These are phyloP conservation scores for Leptomonas pyrrhocoris DNA, from an alignment of 208 protist genomes.

Conservation along the genomic window DNA sequence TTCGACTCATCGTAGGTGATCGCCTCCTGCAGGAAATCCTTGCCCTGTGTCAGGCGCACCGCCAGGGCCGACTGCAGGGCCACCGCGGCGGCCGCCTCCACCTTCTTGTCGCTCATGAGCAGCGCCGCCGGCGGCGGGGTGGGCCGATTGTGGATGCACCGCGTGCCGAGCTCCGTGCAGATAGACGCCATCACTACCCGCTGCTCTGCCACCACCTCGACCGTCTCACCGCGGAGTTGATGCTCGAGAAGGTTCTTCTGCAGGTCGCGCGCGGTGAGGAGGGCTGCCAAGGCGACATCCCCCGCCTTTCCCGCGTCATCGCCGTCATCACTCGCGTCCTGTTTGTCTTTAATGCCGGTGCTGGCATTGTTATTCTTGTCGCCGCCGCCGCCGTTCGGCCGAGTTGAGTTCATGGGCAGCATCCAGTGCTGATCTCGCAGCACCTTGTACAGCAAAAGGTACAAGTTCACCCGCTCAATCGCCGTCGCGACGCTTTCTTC, in stretches of 20 bases:
- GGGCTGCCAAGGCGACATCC: slow-evolving; percentile 50
- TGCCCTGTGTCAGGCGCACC: slow-evolving; percentile 55
- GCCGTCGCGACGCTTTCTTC: slow-evolving; percentile 40
- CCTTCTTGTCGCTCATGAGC: slow-evolving; percentile 25
- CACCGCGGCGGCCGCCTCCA: slow-evolving; percentile 30
- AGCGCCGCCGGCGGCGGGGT: slow-evolving; percentile 17
- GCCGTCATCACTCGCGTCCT: not conserved
- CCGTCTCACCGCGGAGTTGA: slow-evolving; percentile 77
- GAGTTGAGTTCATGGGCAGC: slow-evolving; percentile 3
- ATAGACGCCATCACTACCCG: slow-evolving; percentile 75
- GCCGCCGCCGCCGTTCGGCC: too few species aligned
- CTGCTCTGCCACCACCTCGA: slow-evolving; percentile 85
- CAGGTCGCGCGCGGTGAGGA: slow-evolving; percentile 68
- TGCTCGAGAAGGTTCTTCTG: slow-evolving; percentile 76
- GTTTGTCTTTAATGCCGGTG: too few species aligned
- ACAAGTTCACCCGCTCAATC: slow-evolving; percentile 85
- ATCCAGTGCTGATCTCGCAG: slow-evolving; percentile 39
- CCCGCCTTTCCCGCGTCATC: slow-evolving; percentile 6
- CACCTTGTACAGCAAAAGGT: slow-evolving; percentile 90
- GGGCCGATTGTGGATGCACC: slow-evolving; percentile 34
- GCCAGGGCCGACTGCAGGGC: slow-evolving; percentile 18
- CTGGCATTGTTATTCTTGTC: too few species aligned
- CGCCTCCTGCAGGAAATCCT: slow-evolving; percentile 83
- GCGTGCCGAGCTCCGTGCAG: slow-evolving; percentile 75
- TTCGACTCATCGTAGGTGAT: slow-evolving; percentile 85